Evolutionary conservation across 1,284 basidiomycete species (phyloP).

Genomic region (Thelephora terrestris): DNA sequence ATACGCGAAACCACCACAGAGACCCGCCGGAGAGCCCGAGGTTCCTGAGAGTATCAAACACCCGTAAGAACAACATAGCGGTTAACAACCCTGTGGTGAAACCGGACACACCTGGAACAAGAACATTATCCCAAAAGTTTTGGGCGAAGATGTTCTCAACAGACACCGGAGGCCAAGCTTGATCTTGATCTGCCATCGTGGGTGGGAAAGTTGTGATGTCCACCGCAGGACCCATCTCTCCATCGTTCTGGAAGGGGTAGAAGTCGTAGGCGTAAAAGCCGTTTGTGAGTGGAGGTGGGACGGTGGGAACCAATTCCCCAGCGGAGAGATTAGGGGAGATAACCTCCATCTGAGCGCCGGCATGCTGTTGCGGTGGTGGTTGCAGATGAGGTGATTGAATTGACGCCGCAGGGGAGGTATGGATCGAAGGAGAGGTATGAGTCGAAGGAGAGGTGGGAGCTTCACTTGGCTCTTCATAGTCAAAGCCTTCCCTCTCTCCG

Average conservation of each 20-base stretch:
- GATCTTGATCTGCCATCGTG: constrained; percentile 57
- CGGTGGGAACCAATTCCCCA: neutral
- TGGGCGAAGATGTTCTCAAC: constrained; percentile 73
- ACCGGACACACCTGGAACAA: constrained; percentile 61
- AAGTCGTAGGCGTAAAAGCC: constrained; percentile 1
- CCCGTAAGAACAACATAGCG: neutral
- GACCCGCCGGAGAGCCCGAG: constrained; percentile 63
- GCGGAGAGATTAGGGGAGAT: neutral
- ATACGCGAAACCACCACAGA: constrained; percentile 74
- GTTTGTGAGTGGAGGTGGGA: neutral
- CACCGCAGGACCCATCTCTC: constrained; percentile 72
- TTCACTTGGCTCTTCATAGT: neutral
- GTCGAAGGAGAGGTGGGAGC: neutral
- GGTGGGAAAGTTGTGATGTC: constrained; percentile 77
- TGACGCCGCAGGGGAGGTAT: too few species aligned
- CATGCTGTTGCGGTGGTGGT: neutral
- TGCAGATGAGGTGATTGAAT: neutral
- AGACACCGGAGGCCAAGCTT: constrained; percentile 37
- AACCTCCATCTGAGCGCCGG: neutral
- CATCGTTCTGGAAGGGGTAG: constrained; percentile 46
- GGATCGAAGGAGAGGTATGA: too few species aligned
- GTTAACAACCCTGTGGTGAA: constrained; percentile 4
- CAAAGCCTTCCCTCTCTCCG: constrained; percentile 2
- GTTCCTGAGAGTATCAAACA: constrained; percentile 39
- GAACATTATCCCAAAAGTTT: constrained; percentile 76